phyloP scores from a whole-genome alignment of 371 early-diverging fungal species.

The Mortierella sp. region DNA sequence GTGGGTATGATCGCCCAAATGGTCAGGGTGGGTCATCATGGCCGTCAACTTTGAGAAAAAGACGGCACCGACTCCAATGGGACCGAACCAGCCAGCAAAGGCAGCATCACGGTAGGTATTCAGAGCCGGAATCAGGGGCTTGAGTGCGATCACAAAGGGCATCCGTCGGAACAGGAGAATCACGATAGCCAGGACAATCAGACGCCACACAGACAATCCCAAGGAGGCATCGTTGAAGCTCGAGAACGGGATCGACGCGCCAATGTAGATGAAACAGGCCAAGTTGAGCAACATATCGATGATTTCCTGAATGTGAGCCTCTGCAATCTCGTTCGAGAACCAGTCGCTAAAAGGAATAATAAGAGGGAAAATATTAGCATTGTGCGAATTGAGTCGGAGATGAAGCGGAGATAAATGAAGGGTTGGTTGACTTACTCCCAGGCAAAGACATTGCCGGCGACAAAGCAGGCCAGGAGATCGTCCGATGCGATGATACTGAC shows the following conservation, averaged over 20 bases:
- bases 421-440: slow-evolving; percentile 85
- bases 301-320: slow-evolving; percentile 91
- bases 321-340: slow-evolving; percentile 89
- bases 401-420: slow-evolving; percentile 75
- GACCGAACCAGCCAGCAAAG: slow-evolving; percentile 98
- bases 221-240: slow-evolving; percentile 68
- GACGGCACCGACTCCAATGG: slow-evolving; percentile 94
- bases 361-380: not conserved
- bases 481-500: slow-evolving; percentile 86
- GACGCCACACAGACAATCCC: slow-evolving; percentile 76
- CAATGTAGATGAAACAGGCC: slow-evolving; percentile 94
- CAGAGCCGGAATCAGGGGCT: slow-evolving; percentile 80
- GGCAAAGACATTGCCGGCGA: slow-evolving; percentile 90
- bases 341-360: slow-evolving; percentile 68
- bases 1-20: slow-evolving; percentile 34
- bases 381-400: not conserved
- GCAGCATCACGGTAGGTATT: slow-evolving; percentile 84
- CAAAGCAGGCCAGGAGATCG: slow-evolving; percentile 93
- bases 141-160: slow-evolving; percentile 79
- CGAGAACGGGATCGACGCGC: slow-evolving; percentile 87
- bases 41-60: slow-evolving; percentile 79
- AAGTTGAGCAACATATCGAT: slow-evolving; percentile 92
- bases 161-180: slow-evolving; percentile 88
- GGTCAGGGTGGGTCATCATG: slow-evolving; percentile 59
- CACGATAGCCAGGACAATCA: slow-evolving; percentile 75